Evolutionary conservation across 1,284 basidiomycete species (phyloP).

Genomic region (Mycena sp.): DNA sequence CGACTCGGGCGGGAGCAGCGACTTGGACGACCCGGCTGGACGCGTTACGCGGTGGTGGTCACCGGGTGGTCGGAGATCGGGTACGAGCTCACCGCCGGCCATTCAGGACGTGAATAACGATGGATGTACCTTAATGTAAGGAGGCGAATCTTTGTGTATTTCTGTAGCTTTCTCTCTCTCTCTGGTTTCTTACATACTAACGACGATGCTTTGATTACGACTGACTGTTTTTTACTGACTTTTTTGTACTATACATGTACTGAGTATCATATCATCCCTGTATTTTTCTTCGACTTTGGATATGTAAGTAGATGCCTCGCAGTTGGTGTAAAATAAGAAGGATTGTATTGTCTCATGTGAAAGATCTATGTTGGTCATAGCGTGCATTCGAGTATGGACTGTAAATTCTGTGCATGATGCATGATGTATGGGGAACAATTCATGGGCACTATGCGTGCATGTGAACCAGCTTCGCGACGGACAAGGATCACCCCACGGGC

Average conservation of each 20-base stretch:
- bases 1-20: slow-evolving; percentile 44
- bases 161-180: background rate
- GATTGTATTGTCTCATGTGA: too few species aligned
- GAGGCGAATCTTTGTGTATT: slow-evolving; percentile 17
- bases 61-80: slow-evolving; percentile 47
- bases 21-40: slow-evolving; percentile 32
- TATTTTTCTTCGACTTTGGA: too few species aligned
- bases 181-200: slow-evolving; percentile 5
- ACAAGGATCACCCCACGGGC: too few species aligned
- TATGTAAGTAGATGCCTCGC: too few species aligned
- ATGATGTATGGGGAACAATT: too few species aligned
- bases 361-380: too few species aligned
- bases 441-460: too few species aligned
- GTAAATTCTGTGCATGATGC: too few species aligned
- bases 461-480: too few species aligned
- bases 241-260: slow-evolving; percentile 1
- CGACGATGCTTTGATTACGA: slow-evolving; percentile 18
- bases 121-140: slow-evolving; percentile 36
- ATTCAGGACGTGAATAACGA: slow-evolving; percentile 28
- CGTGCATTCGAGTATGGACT: too few species aligned
- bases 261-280: background rate
- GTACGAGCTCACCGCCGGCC: slow-evolving; percentile 14
- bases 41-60: slow-evolving; percentile 54
- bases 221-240: slow-evolving; percentile 8
- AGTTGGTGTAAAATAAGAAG: too few species aligned